phyloP scores from a whole-genome alignment of 768 basidiomycete genomes.

The Amyloporia xantha region DNA sequence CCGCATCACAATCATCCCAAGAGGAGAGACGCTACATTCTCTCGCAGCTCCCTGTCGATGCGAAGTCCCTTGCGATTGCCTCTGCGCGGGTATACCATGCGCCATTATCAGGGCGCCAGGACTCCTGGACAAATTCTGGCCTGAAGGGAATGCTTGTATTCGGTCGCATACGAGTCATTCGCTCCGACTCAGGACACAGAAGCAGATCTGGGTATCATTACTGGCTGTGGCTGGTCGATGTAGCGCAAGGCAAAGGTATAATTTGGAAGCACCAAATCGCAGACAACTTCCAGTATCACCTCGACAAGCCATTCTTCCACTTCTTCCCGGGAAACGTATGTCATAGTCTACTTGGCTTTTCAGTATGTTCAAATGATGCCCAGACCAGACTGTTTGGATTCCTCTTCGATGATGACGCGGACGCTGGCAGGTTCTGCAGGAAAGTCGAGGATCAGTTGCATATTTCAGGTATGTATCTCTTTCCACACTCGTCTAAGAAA shows the following conservation, averaged over 20 bases:
- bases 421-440: slow-evolving; percentile 53
- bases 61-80: slow-evolving; percentile 44
- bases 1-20: slow-evolving; percentile 5
- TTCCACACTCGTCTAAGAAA: too few species aligned
- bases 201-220: slow-evolving; percentile 28
- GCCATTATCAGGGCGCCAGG: slow-evolving; percentile 37
- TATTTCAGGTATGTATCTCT: slow-evolving; percentile 27
- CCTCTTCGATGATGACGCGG: slow-evolving; percentile 53
- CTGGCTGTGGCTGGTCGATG: slow-evolving; percentile 63
- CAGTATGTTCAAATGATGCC: slow-evolving; percentile 11
- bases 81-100: slow-evolving; percentile 58
- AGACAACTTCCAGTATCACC: slow-evolving; percentile 57
- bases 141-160: slow-evolving; percentile 57
- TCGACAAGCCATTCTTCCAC: slow-evolving; percentile 91
- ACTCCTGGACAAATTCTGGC: slow-evolving; percentile 54
- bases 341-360: not conserved
- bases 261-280: slow-evolving; percentile 67
- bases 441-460: slow-evolving; percentile 50
- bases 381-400: slow-evolving; percentile 45
- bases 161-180: slow-evolving; percentile 24
- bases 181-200: too few species aligned
- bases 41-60: slow-evolving; percentile 18
- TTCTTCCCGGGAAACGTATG: slow-evolving; percentile 80
- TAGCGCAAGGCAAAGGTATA: slow-evolving; percentile 44
- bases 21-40: slow-evolving; percentile 16